phyloP scores from a whole-genome alignment of 164 flowering plant species.

The Chimonanthus salicifolius region DNA sequence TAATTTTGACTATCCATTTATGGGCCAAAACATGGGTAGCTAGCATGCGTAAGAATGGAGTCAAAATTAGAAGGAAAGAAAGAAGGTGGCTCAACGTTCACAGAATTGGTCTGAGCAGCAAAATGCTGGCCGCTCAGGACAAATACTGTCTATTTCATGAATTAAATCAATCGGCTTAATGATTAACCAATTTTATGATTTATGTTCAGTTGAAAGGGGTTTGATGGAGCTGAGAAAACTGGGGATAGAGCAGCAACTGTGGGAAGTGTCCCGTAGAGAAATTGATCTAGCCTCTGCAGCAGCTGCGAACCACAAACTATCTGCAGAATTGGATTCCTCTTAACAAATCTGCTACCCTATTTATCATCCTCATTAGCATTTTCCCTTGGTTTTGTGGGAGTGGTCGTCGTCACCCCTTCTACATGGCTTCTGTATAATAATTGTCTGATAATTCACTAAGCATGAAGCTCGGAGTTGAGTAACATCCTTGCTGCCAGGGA shows the following conservation, averaged over 20 bases:
- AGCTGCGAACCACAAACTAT: not conserved
- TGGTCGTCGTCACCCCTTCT: not conserved
- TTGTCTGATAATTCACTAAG: no score
- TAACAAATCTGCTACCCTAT: not conserved
- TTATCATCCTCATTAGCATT: not conserved
- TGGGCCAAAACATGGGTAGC: no score
- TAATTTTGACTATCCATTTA: no score
- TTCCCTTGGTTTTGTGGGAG: not conserved
- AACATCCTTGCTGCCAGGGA: no score
- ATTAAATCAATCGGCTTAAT: not conserved
- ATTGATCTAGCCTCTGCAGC: conserved; percentile 37
- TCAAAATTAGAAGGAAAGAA: no score
- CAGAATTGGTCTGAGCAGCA: no score
- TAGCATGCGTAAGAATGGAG: no score
- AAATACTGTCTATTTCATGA: no score
- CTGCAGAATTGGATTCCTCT: not conserved
- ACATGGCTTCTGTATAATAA: not conserved
- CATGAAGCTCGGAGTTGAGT: no score
- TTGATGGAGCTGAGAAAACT: conserved; percentile 79
- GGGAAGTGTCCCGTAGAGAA: conserved; percentile 96
- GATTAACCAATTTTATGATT: not conserved
- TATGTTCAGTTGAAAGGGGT: conserved; percentile 71
- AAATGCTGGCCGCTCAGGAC: no score
- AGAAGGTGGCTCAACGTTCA: no score
- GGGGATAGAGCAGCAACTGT: conserved; percentile 87